Percentiles rank a stretch among this genome's conserved stretches.
phyloP scores from a whole-genome alignment of 768 basidiomycete genomes.

The Psilocybe azurescens region DNA sequence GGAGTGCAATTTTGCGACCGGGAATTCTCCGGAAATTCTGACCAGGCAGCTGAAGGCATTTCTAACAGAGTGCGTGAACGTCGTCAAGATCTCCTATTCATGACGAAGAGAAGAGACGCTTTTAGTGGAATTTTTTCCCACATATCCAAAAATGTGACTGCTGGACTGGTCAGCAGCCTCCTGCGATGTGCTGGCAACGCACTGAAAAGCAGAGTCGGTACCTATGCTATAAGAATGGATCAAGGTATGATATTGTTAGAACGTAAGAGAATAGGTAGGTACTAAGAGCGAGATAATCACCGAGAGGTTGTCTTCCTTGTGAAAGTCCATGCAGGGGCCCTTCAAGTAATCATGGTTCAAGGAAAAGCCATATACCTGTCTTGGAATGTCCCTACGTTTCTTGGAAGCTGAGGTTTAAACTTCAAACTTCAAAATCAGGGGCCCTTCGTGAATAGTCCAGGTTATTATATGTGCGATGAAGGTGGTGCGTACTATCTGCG shows the following conservation, averaged over 20 bases:
- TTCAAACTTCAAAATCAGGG: too few relatives aligned
- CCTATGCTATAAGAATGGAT: background rate
- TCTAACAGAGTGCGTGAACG: background rate
- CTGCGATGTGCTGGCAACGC: slow-evolving; percentile 20
- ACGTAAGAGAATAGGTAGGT: too few relatives aligned
- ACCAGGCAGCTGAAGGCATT: too few relatives aligned
- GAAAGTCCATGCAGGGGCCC: too few relatives aligned
- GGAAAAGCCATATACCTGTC: too few relatives aligned
- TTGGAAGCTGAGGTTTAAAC: too few relatives aligned
- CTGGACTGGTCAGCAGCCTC: slow-evolving; percentile 16
- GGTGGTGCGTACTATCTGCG: too few relatives aligned
- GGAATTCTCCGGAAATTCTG: slow-evolving; percentile 5
- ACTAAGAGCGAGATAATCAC: background rate
- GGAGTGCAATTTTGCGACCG: background rate
- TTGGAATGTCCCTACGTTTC: too few relatives aligned
- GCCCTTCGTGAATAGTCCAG: too few relatives aligned
- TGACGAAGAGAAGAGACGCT: background rate
- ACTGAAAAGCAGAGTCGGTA: background rate
- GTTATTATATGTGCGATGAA: too few relatives aligned
- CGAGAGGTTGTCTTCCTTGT: background rate
- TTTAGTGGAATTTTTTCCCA: slow-evolving; percentile 9
- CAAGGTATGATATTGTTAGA: slow-evolving; percentile 9
- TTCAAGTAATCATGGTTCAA: too few relatives aligned
- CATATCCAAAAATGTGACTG: background rate
- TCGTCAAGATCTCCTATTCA: background rate